Conservation (phyloP, 140 eudicot genomes). For the Stevia rebaudiana region DNA sequence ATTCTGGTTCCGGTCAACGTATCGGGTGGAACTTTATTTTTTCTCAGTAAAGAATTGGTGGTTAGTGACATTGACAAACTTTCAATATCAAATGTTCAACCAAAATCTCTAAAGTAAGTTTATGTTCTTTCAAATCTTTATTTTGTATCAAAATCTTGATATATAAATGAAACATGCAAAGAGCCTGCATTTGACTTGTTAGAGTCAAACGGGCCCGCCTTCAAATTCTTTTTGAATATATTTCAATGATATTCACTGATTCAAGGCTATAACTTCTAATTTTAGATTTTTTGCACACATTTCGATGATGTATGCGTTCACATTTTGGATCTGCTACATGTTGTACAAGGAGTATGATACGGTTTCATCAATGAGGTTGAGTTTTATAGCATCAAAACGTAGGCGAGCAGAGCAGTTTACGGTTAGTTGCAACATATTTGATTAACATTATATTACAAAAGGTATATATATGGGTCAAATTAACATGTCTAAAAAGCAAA, state of each 20-base stretch:
- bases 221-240: neutral
- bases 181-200: constrained; percentile 15
- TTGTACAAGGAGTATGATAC: constrained; percentile 79
- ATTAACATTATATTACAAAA: constrained; percentile 3
- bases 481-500: neutral
- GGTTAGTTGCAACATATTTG: constrained; percentile 41
- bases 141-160: neutral
- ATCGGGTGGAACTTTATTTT: constrained; percentile 72
- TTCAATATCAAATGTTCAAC: constrained; percentile 87
- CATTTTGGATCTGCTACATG: constrained; percentile 94
- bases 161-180: neutral
- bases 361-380: constrained; percentile 80
- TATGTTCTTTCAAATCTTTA: neutral
- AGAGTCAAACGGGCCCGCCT: neutral
- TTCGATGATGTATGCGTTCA: constrained; percentile 65
- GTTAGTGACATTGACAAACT: constrained; percentile 86
- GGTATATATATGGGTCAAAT: neutral
- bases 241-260: neutral
- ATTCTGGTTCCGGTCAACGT: constrained; percentile 84
- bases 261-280: constrained; percentile 18
- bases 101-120: constrained; percentile 78
- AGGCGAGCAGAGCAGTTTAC: constrained; percentile 93
- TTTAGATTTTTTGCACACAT: constrained; percentile 89
- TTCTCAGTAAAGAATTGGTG: constrained; percentile 72
- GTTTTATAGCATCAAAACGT: constrained; percentile 72